These are phyloP conservation scores for Erythrobasidium yunnanense DNA, from an alignment of 768 basidiomycete species.

Conservation along the genomic window DNA sequence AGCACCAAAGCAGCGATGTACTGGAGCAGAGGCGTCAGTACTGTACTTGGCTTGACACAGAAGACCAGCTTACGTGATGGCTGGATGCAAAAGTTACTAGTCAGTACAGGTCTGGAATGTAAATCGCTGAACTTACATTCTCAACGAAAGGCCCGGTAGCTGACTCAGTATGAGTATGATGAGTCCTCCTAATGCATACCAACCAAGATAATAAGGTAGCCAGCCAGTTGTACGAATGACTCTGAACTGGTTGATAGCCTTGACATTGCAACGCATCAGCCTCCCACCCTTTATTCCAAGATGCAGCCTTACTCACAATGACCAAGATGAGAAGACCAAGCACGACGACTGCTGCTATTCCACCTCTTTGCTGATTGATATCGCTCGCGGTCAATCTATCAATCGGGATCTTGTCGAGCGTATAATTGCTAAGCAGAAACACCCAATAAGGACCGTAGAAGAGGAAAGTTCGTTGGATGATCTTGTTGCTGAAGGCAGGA, in stretches of 20 bases:
- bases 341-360: conserved; percentile 48
- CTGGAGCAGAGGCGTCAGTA: conserved; percentile 56
- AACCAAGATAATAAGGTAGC: conserved; percentile 62
- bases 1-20: conserved; percentile 66
- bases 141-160: conserved; percentile 8
- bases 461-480: conserved; percentile 61
- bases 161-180: not conserved
- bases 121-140: conserved; percentile 1
- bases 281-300: not conserved
- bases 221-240: conserved; percentile 75
- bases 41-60: conserved; percentile 30
- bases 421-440: conserved; percentile 58
- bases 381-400: conserved; percentile 62
- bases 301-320: conserved; percentile 35
- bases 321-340: conserved; percentile 53
- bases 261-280: not conserved
- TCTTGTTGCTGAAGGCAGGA: conserved; percentile 56
- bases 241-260: conserved; percentile 57
- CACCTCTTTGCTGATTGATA: conserved; percentile 54
- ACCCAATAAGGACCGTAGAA: conserved; percentile 71
- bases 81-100: not conserved
- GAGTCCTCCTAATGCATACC: conserved; percentile 48
- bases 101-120: not conserved
- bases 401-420: conserved; percentile 52
- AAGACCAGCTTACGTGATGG: conserved; percentile 16